phyloP scores from a whole-genome alignment of 2,329 filamentous ascomycete genomes.

The Ophiosphaerella narmari region DNA sequence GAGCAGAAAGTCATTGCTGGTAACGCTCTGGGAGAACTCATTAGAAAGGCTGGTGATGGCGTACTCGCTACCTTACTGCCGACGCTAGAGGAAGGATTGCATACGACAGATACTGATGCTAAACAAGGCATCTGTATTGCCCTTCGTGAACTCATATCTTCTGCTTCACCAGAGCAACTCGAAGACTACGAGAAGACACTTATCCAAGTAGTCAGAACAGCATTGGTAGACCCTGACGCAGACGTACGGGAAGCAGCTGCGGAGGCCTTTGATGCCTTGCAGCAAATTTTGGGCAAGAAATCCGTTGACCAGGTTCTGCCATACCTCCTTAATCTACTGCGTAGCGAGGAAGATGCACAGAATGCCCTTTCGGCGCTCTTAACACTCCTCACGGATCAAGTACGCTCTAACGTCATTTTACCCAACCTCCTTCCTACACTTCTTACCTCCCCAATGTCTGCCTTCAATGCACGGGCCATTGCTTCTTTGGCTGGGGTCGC shows the following conservation, averaged over 20 bases:
- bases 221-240: slow-evolving; percentile 84
- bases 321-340: slow-evolving; percentile 85
- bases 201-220: slow-evolving; percentile 90
- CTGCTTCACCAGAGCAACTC: slow-evolving; percentile 83
- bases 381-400: slow-evolving; percentile 90
- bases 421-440: slow-evolving; percentile 95
- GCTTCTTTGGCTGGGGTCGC: slow-evolving; percentile 93
- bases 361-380: slow-evolving; percentile 91
- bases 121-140: slow-evolving; percentile 98
- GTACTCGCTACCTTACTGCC: slow-evolving; percentile 87
- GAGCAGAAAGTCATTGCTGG: slow-evolving; percentile 99
- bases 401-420: slow-evolving; percentile 92
- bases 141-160: slow-evolving; percentile 87
- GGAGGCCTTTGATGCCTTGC: slow-evolving; percentile 93
- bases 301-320: slow-evolving; percentile 95
- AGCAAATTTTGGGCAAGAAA: slow-evolving; percentile 90
- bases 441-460: slow-evolving; percentile 84
- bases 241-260: slow-evolving; percentile 95
- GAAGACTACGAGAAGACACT: slow-evolving; percentile 95
- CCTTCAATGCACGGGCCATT: slow-evolving; percentile 92
- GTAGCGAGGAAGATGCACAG: slow-evolving; percentile 83
- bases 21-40: slow-evolving; percentile 94
- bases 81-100: slow-evolving; percentile 87
- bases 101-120: slow-evolving; percentile 88
- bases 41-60: slow-evolving; percentile 93